Base-by-base conservation (phyloP, 1,284 basidiomycete genomes). In the Salmacisia buchloeana region DNA sequence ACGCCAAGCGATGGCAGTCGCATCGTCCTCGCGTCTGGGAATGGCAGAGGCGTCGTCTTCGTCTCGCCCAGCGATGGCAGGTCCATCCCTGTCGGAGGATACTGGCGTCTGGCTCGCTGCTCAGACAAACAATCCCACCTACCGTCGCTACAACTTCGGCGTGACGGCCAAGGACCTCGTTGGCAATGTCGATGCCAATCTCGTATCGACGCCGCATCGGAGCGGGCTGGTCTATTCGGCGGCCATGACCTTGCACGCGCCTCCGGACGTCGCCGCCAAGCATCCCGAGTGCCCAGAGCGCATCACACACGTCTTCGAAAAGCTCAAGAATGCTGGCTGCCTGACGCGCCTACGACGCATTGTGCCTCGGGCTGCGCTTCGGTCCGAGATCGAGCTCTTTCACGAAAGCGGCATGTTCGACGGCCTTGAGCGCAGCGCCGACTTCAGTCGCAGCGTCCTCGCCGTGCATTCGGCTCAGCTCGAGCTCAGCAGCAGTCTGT, bases 331-430 rank as follows among this genome's bases (percentile, higher is more conserved):
- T 38, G 83, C 84, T 49, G 85, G 86, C 21, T 84, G 89, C 69
- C 83, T 88, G 56, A 74, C 82, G n/a, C 84, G 86, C 69, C 96
- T 97, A 91, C 86, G 87, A 73, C 84, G 85, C 64, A 82, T 99
- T 36, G 86, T 86, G 0, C 88, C 91, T 68, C 84, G 91, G 46
- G 85, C 87, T 58, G 91, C 89, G 2, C 83, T 84, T 41, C 85
- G 85, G 64, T 85, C 89, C 41, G 94, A 98, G 81, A 90, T 88
- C 12, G 82, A 90, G 62, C 86, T 97, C 12, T 92, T 97, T 1
- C 94, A 99, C 80, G 89, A 87, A 59, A 85, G 89, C 70, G 88
- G 89, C 60, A 88, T 94, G 71, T 97, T 93, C 92, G 85, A 92
- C 66, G 91, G 91, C 79, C 88, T 98, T 23, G 83, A 89, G 69